phyloP scores from a whole-genome alignment of 139 green algal genomes.

The Spirogloea muscicola region DNA sequence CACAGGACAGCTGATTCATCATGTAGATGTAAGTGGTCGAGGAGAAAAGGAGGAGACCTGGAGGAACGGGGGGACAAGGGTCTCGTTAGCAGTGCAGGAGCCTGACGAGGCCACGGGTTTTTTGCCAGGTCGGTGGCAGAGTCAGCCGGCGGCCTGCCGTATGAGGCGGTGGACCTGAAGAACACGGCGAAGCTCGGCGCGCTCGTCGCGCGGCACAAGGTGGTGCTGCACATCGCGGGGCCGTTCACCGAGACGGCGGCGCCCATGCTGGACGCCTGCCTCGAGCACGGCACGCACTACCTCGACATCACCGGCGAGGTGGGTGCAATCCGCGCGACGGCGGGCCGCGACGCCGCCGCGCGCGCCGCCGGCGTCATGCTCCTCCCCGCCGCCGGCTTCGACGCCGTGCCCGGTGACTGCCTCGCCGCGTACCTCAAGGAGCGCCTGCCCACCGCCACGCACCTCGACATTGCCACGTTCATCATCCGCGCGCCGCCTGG shows the following conservation, averaged over 20 bases:
- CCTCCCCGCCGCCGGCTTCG: conserved; percentile 31
- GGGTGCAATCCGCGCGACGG: too few relatives aligned
- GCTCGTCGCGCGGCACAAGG: conserved; percentile 5
- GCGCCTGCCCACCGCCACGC: conserved; percentile 20
- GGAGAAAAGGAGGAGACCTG: too few relatives aligned
- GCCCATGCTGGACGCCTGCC: conserved; percentile 42
- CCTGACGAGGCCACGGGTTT: too few relatives aligned
- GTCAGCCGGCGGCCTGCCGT: not conserved
- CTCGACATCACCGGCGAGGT: conserved; percentile 43
- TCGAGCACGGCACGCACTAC: conserved; percentile 26
- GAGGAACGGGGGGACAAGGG: too few relatives aligned
- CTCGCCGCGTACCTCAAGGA: conserved; percentile 27
- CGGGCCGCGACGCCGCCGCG: too few relatives aligned
- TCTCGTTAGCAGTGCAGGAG: not conserved
- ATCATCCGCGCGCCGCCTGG: conserved; percentile 2
- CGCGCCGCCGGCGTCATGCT: conserved; percentile 42
- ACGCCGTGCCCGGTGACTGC: conserved; percentile 33
- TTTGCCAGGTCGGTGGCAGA: not conserved
- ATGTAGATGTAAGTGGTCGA: too few relatives aligned
- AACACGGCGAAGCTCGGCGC: not conserved
- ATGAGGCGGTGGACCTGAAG: conserved; percentile 39
- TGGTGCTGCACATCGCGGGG: conserved; percentile 41
- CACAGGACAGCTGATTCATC: too few relatives aligned
- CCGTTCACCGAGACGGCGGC: conserved; percentile 39
- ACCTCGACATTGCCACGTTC: conserved; percentile 36